phyloP scores from a whole-genome alignment of 805 yeast genomes.

The Candida boidinii region DNA sequence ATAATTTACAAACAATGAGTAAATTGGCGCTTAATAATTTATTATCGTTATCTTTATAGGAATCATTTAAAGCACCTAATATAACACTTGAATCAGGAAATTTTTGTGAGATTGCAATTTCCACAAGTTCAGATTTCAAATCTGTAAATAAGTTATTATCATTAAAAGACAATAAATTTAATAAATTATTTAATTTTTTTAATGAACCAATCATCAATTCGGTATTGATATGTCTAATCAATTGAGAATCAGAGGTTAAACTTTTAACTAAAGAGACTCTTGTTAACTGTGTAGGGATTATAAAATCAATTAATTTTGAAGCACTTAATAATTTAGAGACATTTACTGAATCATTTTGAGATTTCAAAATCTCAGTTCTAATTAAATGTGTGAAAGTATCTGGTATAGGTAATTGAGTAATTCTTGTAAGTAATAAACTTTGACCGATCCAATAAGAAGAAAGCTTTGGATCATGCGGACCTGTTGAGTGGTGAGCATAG shows the following conservation, averaged over 20 bases:
- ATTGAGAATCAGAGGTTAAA: constrained; percentile 36
- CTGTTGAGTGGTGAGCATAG: constrained; percentile 48
- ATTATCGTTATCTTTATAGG: constrained; percentile 26
- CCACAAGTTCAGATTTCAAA: constrained; percentile 14
- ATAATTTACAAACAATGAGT: constrained; percentile 29
- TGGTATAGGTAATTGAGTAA: constrained; percentile 54
- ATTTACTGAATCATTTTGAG: constrained; percentile 3
- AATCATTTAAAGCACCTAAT: constrained; percentile 33
- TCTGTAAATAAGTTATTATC: constrained; percentile 7
- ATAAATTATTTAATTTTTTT: constrained; percentile 40
- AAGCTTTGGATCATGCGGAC: constrained; percentile 70
- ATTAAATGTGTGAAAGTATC: constrained; percentile 12
- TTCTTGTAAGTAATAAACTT: constrained; percentile 49
- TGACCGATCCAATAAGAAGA: constrained; percentile 80
- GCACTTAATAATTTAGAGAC: constrained; percentile 4
- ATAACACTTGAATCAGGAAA: constrained; percentile 47
- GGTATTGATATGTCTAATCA: constrained; percentile 56
- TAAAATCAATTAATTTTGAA: constrained; percentile 38
- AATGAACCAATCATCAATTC: constrained; percentile 50
- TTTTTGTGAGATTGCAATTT: constrained; percentile 12
- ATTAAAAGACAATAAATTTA: constrained; percentile 13
- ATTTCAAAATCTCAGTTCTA: constrained; percentile 2
- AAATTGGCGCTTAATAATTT: constrained; percentile 41
- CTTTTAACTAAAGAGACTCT: constrained; percentile 50
- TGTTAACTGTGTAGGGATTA: constrained; percentile 59